Evolutionary conservation across 2,329 filamentous ascomycete species (phyloP).

Genomic region (Herpotrichia juniperi): DNA sequence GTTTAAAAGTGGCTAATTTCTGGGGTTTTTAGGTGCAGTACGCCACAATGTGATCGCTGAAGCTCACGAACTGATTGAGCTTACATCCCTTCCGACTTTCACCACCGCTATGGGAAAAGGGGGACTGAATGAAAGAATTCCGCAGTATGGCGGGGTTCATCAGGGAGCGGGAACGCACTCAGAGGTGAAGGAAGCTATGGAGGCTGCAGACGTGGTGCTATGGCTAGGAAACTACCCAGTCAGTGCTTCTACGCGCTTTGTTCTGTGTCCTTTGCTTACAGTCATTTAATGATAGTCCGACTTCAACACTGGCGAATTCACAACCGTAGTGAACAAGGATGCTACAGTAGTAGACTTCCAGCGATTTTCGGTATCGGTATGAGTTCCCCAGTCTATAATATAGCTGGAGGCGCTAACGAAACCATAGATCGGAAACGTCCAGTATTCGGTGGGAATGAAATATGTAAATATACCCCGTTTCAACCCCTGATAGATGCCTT

Average conservation of each 20-base stretch:
- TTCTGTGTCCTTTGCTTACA: no score
- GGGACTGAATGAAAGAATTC: constrained; percentile 12
- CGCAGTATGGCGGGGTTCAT: constrained; percentile 27
- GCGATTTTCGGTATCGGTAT: constrained; percentile 20
- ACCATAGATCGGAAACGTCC: constrained; percentile 14
- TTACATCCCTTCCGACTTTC: constrained; percentile 19
- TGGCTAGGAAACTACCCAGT: constrained; percentile 18
- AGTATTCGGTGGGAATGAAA: constrained; percentile 1
- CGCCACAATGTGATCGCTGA: constrained; percentile 16
- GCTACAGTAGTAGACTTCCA: constrained; percentile 37
- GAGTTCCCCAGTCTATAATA: not conserved
- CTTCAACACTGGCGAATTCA: constrained; percentile 38
- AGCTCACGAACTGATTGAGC: constrained; percentile 15
- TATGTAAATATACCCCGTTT: not conserved
- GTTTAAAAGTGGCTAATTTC: no score
- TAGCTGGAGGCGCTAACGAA: no score
- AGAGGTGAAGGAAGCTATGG: constrained; percentile 22
- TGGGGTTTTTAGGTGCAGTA: constrained; percentile 10
- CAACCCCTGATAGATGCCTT: not conserved
- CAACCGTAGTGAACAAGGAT: constrained; percentile 24
- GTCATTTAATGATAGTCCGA: constrained; percentile 17
- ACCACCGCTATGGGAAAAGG: constrained; percentile 26
- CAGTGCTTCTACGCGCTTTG: not conserved
- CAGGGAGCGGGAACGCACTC: constrained; percentile 22
- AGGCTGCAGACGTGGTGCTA: constrained; percentile 22